Percentiles rank a stretch among this genome's conserved stretches.
Conservation (phyloP, 2,329 filamentous ascomycete genomes). For the Xylaria sp. region DNA sequence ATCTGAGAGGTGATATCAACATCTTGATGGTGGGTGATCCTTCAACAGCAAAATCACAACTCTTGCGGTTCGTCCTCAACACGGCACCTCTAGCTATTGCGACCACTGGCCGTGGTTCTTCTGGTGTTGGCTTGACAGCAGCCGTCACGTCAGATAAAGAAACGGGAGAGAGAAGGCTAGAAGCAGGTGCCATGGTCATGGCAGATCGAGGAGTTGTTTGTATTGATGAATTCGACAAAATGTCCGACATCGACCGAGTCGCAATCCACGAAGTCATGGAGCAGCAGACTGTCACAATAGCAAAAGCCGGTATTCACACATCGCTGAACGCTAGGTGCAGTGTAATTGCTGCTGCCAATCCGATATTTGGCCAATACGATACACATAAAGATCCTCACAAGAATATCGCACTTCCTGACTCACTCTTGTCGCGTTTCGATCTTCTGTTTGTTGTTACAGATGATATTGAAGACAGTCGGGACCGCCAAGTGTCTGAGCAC, state of each 20-base stretch:
- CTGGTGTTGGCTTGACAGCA: constrained; percentile 95
- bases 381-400: constrained; percentile 98
- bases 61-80: constrained; percentile 95
- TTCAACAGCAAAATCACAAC: constrained; percentile 97
- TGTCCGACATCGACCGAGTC: constrained; percentile 97
- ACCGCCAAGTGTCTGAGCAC: constrained; percentile 93
- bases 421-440: constrained; percentile 97
- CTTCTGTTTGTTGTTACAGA: constrained; percentile 97
- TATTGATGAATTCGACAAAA: constrained; percentile 99
- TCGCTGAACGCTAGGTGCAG: constrained; percentile 96
- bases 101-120: constrained; percentile 95
- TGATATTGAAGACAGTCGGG: constrained; percentile 93
- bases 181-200: constrained; percentile 98
- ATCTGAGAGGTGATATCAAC: constrained; percentile 98
- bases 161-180: constrained; percentile 91
- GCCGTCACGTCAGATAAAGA: constrained; percentile 98
- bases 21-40: constrained; percentile 99
- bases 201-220: constrained; percentile 96
- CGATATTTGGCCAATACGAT: constrained; percentile 98
- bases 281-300: constrained; percentile 98
- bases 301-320: constrained; percentile 97
- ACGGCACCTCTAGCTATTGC: constrained; percentile 96
- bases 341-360: constrained; percentile 95
- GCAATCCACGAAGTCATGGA: constrained; percentile 99
- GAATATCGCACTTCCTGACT: constrained; percentile 97